phyloP scores from a whole-genome alignment of 768 basidiomycete genomes.

The Mrakia frigida region DNA sequence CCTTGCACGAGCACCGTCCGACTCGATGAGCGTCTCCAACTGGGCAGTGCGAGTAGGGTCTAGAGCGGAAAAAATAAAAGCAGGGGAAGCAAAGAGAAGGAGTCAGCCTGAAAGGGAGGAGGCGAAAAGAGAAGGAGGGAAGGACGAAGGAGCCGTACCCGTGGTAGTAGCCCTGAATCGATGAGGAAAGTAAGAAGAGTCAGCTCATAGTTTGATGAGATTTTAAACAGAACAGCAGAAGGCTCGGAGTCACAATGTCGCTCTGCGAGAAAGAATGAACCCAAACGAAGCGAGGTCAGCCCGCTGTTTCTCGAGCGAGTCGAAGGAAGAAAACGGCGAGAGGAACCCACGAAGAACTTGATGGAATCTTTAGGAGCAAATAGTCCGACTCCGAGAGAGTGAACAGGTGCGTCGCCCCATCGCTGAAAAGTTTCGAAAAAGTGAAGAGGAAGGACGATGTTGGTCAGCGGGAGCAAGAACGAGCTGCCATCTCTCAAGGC shows the following conservation, averaged over 20 bases:
- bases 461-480: too few relatives aligned
- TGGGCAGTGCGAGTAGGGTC: conserved; percentile 22
- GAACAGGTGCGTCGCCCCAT: conserved; percentile 82
- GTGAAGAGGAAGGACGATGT: background rate
- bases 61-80: background rate
- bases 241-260: too few relatives aligned
- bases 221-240: too few relatives aligned
- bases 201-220: too few relatives aligned
- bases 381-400: conserved; percentile 82
- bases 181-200: too few relatives aligned
- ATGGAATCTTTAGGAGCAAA: conserved; percentile 70
- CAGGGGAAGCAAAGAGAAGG: background rate
- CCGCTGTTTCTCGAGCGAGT: background rate
- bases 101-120: background rate
- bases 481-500: background rate
- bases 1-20: conserved; percentile 28
- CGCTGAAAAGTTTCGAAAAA: background rate
- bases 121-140: background rate
- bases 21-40: conserved; percentile 21
- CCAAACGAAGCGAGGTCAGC: too few relatives aligned
- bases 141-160: background rate
- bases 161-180: conserved; percentile 28
- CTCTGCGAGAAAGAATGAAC: background rate
- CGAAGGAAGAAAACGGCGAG: background rate
- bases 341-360: conserved; percentile 20